phyloP scores from a whole-genome alignment of 805 yeast species.

The Pichia californica region DNA sequence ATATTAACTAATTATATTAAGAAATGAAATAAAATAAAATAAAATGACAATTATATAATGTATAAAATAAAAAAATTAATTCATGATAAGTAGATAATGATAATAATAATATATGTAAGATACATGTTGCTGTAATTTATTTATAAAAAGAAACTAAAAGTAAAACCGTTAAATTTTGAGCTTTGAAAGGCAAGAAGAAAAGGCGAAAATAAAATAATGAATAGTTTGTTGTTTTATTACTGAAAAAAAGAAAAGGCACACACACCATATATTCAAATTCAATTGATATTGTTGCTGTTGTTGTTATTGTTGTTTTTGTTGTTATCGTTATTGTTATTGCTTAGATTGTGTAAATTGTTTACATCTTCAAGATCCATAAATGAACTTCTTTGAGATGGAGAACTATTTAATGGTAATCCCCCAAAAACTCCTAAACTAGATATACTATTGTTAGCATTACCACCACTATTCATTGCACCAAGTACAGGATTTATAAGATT shows the following conservation, averaged over 20 bases:
- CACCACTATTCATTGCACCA: conserved; percentile 7
- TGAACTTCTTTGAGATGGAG: conserved; percentile 1
- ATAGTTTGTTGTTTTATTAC: too few relatives aligned
- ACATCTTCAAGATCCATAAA: neutral
- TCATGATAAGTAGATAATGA: too few relatives aligned
- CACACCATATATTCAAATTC: neutral
- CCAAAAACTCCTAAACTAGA: neutral
- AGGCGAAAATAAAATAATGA: neutral
- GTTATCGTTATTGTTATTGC: too few relatives aligned
- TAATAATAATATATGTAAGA: too few relatives aligned
- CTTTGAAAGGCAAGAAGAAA: neutral
- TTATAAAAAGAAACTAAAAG: neutral
- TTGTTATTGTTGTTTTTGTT: too few relatives aligned
- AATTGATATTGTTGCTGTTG: too few relatives aligned
- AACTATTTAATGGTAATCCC: neutral
- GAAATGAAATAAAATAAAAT: neutral
- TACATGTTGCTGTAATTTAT: too few relatives aligned
- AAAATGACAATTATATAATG: too few relatives aligned
- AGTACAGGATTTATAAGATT: conserved; percentile 6
- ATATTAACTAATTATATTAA: neutral
- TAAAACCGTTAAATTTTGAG: too few relatives aligned
- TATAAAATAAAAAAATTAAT: neutral
- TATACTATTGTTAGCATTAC: neutral
- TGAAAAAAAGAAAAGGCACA: too few relatives aligned
- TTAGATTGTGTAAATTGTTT: neutral